phyloP scores from a whole-genome alignment of 768 basidiomycete species.

The Tricholoma furcatifolium region DNA sequence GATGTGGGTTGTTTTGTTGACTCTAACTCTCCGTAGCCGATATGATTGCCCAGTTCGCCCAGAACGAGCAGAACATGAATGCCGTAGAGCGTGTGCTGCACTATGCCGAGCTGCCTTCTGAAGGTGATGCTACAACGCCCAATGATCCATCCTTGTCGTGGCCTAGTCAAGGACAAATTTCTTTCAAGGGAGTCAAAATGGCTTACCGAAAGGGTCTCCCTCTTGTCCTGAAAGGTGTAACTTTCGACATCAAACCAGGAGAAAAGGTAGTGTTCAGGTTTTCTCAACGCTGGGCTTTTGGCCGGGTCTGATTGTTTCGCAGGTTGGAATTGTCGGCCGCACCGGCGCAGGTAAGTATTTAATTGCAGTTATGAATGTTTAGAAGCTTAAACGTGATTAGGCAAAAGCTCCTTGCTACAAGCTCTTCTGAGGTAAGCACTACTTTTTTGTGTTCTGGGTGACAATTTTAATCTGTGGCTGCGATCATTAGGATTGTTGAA shows the following conservation, averaged over 20 bases:
- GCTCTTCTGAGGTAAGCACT: conserved; percentile 47
- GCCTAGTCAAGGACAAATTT: conserved; percentile 51
- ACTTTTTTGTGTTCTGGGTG: background rate
- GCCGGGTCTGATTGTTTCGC: background rate
- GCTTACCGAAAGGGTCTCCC: conserved; percentile 64
- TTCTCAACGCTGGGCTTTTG: background rate
- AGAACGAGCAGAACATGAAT: conserved; percentile 71
- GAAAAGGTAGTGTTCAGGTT: conserved; percentile 50
- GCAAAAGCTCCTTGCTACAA: conserved; percentile 58
- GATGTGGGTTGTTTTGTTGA: background rate
- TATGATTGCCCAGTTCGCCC: conserved; percentile 54
- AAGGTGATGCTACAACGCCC: conserved; percentile 42
- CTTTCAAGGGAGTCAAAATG: conserved; percentile 52
- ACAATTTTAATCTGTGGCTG: background rate
- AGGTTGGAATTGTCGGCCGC: conserved; percentile 49
- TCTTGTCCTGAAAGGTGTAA: conserved; percentile 58
- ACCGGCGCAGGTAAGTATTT: conserved; percentile 38
- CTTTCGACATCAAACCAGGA: conserved; percentile 54
- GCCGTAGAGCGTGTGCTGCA: conserved; percentile 67
- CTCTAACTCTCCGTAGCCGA: conserved; percentile 34
- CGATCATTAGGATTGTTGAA: conserved; percentile 51
- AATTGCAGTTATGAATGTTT: background rate
- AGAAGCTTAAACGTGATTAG: conserved; percentile 19
- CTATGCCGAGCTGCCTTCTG: conserved; percentile 59
- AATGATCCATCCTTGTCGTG: conserved; percentile 47